A percentile compares a stretch with the other conserved stretches of the same genome.
phyloP scores from a whole-genome alignment of 2,329 filamentous ascomycete genomes.

The Nemania serpens region DNA sequence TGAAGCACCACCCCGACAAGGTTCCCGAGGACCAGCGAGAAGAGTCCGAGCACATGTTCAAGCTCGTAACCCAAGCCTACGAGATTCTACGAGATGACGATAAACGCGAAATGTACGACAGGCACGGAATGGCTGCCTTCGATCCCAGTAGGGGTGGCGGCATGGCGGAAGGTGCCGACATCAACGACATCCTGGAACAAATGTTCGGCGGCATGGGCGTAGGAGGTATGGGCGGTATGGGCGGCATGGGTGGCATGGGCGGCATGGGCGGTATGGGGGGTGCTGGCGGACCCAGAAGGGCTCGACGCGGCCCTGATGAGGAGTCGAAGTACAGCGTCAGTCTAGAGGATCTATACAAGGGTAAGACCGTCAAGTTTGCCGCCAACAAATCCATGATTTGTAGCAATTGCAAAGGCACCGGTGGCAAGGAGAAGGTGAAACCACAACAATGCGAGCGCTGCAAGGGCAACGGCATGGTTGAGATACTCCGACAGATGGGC shows the following conservation, averaged over 20 bases:
- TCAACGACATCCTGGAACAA: conserved; percentile 90
- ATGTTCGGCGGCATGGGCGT: conserved; percentile 70
- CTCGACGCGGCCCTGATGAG: conserved; percentile 78
- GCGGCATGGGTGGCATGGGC: conserved; percentile 51
- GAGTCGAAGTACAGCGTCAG: conserved; percentile 90
- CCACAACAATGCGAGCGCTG: conserved; percentile 81
- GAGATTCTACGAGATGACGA: conserved; percentile 97
- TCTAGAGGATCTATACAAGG: conserved; percentile 95
- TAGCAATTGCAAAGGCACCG: conserved; percentile 81
- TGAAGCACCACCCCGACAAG: conserved; percentile 93
- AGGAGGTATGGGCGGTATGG: conserved; percentile 47
- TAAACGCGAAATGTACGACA: conserved; percentile 89
- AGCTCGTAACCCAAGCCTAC: conserved; percentile 90
- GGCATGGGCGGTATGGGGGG: conserved; percentile 48
- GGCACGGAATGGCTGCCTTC: conserved; percentile 94
- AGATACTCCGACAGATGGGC: conserved; percentile 80
- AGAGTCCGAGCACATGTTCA: conserved; percentile 90
- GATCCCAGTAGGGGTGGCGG: conserved; percentile 73
- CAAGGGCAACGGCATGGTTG: conserved; percentile 76
- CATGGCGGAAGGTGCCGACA: conserved; percentile 72
- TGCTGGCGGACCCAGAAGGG: conserved; percentile 57
- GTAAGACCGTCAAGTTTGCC: conserved; percentile 95
- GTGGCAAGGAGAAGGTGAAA: conserved; percentile 91
- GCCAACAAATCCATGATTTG: conserved; percentile 95
- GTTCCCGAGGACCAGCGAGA: conserved; percentile 83